Base-by-base conservation (phyloP, 352 stramenopile species). In the Globisporangium takayamanum region DNA sequence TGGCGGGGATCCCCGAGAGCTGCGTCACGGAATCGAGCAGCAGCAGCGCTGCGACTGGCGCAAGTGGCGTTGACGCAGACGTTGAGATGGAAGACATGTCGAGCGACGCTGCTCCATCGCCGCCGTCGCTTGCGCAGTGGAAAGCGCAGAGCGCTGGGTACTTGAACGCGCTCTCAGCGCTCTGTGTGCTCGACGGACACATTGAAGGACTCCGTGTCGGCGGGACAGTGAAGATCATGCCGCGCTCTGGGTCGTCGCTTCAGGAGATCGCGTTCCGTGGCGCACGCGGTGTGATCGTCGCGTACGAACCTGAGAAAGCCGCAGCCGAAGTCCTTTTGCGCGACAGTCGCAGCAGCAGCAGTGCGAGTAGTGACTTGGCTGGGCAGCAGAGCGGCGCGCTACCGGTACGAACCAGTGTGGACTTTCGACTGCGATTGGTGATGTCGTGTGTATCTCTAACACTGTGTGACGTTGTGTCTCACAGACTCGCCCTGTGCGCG, bases 71-170 rank as follows among this genome's bases (percentile, higher is more conserved):
- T 0, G 84, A 94, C 54, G 76, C 75, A 1, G 84, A 94, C 65
- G 80, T 94, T 15, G 86, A 94, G 55, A 92, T 92, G 82, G 86
- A 94, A 67, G 86, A 95, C 26, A 78, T 80, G 46, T 81, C 72
- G 18, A 72, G 76, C 14, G 78, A 88, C 16, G 58, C 76, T 39
- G 30, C 10, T 5, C 6, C 33, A 12, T 39, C 33, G 33, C 33
- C 33, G 2, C 84, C 82, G 0, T 82, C 76, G 16, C 53, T 89
- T 2, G 67, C 74, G 33, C 66, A 50, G 14, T 93, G 81, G 81
- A 76, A 65, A 18, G 50, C 56, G 2, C 77, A 89, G 62, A 83
- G 64, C 14, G 59, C 64, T 5, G 69, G 57, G 36, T 88, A 90
- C 49, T 58, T 86, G 41, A 84, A 75, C 30, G 84, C 84, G 16